Conservation (phyloP, 495 filamentous ascomycete species). For the Hapsidospora chrysogenum region DNA sequence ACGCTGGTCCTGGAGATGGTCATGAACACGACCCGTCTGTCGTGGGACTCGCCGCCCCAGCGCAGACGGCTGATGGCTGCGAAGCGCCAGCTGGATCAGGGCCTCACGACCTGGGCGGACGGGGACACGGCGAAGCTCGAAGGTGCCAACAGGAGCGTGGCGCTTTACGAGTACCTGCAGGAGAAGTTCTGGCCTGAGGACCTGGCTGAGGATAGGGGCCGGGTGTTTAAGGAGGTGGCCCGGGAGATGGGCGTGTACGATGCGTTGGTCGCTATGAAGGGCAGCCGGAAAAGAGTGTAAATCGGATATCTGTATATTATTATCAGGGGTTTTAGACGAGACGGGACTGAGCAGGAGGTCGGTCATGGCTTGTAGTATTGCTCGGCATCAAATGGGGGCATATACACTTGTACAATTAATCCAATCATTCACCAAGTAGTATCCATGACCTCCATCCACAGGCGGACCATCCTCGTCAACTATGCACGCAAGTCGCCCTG, state of each 20-base stretch:
- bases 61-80: slow-evolving; percentile 16
- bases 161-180: slow-evolving; percentile 19
- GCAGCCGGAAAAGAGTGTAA: neutral
- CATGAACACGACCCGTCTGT: slow-evolving; percentile 17
- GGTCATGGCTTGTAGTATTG: too few relatives aligned
- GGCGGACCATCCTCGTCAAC: too few relatives aligned
- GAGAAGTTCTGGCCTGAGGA: slow-evolving; percentile 14
- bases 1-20: slow-evolving; percentile 22
- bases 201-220: slow-evolving; percentile 14
- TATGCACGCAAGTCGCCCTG: too few relatives aligned
- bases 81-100: slow-evolving; percentile 12
- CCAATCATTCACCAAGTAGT: too few relatives aligned
- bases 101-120: slow-evolving; percentile 6
- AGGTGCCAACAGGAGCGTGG: slow-evolving; percentile 7
- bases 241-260: slow-evolving; percentile 37
- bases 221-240: slow-evolving; percentile 26
- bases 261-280: slow-evolving; percentile 10
- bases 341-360: neutral
- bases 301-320: slow-evolving; percentile 1
- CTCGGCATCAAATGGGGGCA: too few relatives aligned
- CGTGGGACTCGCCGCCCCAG: slow-evolving; percentile 15
- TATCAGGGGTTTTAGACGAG: neutral
- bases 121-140: slow-evolving; percentile 1
- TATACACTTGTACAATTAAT: too few relatives aligned
- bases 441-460: too few relatives aligned